These are phyloP conservation scores for Brassica rapa DNA, from an alignment of 345 rosid genomes.

Conservation along the genomic window DNA sequence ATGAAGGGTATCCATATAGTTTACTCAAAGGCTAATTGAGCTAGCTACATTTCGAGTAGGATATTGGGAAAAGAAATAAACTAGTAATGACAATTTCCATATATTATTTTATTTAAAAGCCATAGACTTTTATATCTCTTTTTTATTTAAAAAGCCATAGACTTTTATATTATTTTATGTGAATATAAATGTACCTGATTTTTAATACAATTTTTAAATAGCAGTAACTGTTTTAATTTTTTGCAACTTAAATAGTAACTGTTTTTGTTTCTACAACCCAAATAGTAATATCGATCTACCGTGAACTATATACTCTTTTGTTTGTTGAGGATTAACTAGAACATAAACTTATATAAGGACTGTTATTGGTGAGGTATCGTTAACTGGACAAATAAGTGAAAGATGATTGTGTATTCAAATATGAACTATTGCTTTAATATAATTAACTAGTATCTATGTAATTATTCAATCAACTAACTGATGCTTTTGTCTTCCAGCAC, in stretches of 20 bases:
- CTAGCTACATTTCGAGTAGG: not conserved
- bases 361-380: constrained; percentile 1
- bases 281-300: not conserved
- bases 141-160: not conserved
- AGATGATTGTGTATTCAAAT: not conserved
- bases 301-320: not conserved
- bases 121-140: not conserved
- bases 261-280: not conserved
- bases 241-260: no score
- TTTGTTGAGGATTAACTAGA: not conserved
- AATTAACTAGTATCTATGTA: constrained; percentile 11
- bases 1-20: constrained; percentile 15
- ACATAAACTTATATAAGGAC: not conserved
- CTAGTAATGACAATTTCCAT: not conserved
- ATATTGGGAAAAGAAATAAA: not conserved
- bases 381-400: constrained; percentile 24
- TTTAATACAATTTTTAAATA: no score
- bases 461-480: constrained; percentile 26
- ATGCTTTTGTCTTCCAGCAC: constrained; percentile 26
- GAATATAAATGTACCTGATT: not conserved
- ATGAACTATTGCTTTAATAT: constrained; percentile 9
- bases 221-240: no score
- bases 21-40: constrained; percentile 24
- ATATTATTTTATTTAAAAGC: not conserved
- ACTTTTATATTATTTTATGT: not conserved